Conservation (phyloP, 768 basidiomycete genomes). For the Russula foetens region DNA sequence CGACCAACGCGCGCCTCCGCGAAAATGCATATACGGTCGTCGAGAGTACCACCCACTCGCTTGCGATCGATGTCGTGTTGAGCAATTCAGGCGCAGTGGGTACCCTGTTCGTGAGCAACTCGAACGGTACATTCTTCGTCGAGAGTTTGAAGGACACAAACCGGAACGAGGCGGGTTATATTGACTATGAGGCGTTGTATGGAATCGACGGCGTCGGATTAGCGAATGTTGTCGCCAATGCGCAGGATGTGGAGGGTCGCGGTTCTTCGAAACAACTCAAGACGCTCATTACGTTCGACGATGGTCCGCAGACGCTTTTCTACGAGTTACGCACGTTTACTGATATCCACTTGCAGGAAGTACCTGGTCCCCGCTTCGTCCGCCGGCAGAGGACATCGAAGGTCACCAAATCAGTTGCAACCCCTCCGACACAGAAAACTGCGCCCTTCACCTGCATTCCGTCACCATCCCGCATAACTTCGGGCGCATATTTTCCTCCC, state of each 20-base stretch:
- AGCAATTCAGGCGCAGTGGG: slow-evolving; percentile 60
- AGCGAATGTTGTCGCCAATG: slow-evolving; percentile 80
- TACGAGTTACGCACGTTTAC: background rate
- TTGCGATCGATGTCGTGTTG: slow-evolving; percentile 89
- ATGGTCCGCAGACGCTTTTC: slow-evolving; percentile 37
- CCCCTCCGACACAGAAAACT: slow-evolving; percentile 43
- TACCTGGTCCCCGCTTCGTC: slow-evolving; percentile 62
- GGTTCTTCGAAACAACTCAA: slow-evolving; percentile 63
- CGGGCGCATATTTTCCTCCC: slow-evolving; percentile 89
- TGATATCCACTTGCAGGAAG: slow-evolving; percentile 36
- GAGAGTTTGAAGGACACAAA: slow-evolving; percentile 90
- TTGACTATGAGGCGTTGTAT: slow-evolving; percentile 86
- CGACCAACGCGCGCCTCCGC: slow-evolving; percentile 63
- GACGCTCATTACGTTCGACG: slow-evolving; percentile 84
- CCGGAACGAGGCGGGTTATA: slow-evolving; percentile 78
- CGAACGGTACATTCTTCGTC: slow-evolving; percentile 93
- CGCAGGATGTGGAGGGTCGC: slow-evolving; percentile 72
- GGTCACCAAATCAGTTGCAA: slow-evolving; percentile 61
- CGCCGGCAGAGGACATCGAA: slow-evolving; percentile 48
- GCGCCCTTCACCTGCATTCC: slow-evolving; percentile 88
- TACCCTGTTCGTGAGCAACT: slow-evolving; percentile 92
- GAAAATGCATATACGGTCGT: slow-evolving; percentile 97
- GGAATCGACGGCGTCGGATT: slow-evolving; percentile 88
- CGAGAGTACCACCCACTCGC: slow-evolving; percentile 86
- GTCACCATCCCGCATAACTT: slow-evolving; percentile 91